These are phyloP conservation scores for Metarhizium guizhouense DNA, from an alignment of 2,329 filamentous ascomycete genomes.

Conservation along the genomic window DNA sequence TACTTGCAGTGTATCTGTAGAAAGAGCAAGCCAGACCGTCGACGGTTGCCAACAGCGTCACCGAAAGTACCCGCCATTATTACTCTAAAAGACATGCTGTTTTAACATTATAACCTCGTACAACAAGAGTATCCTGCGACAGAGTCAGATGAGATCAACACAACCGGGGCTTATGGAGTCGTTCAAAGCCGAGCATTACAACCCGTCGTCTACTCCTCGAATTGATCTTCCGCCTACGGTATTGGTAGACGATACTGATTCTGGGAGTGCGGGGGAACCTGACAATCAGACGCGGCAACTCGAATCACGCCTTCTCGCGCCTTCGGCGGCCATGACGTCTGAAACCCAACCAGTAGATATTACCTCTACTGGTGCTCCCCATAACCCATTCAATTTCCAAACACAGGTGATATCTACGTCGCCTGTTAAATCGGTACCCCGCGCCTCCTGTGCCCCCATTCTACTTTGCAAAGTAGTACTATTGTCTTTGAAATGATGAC, in stretches of 20 bases:
- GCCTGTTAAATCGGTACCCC: constrained; percentile 63
- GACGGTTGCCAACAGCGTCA: background rate
- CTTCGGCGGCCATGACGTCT: constrained; percentile 7
- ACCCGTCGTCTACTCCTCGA: background rate
- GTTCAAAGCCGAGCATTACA: background rate
- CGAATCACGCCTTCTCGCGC: constrained; percentile 7
- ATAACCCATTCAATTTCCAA: constrained; percentile 90
- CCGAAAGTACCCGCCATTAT: background rate
- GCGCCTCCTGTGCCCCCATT: background rate
- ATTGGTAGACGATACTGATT: constrained; percentile 14
- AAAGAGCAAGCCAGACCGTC: background rate
- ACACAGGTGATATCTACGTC: constrained; percentile 67
- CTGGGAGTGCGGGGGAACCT: background rate
- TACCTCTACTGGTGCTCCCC: constrained; percentile 15
- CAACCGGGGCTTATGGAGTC: constrained; percentile 9
- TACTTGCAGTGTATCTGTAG: background rate
- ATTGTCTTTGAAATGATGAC: background rate
- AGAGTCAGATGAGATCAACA: background rate
- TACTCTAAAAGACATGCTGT: background rate
- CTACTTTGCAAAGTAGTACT: background rate
- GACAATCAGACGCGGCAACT: background rate
- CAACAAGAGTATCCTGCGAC: background rate
- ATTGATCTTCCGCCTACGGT: constrained; percentile 7
- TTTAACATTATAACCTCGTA: background rate
- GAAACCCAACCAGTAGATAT: constrained; percentile 1